phyloP scores from a whole-genome alignment of 2,329 filamentous ascomycete genomes.

The Akanthomyces uredinophilus region DNA sequence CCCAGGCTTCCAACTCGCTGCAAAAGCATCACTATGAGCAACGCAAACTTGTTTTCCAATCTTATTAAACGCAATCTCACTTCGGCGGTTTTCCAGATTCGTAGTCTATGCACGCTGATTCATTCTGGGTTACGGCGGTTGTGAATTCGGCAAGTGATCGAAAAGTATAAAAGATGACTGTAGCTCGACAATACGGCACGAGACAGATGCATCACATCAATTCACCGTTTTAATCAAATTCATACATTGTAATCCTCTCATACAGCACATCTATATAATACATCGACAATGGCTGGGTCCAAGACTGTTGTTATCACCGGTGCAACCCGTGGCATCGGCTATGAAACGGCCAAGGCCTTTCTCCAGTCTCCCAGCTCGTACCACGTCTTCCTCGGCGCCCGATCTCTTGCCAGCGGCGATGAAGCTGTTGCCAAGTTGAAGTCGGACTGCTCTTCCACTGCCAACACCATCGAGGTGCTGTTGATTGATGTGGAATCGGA shows the following conservation, averaged over 20 bases:
- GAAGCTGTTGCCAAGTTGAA: constrained; percentile 38
- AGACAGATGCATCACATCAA: neutral
- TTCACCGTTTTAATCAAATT: too few relatives aligned
- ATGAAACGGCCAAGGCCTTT: constrained; percentile 51
- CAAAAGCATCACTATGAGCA: too few relatives aligned
- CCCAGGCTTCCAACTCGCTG: neutral
- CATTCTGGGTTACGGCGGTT: too few relatives aligned
- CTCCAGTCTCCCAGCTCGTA: constrained; percentile 42
- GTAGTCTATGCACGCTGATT: too few relatives aligned
- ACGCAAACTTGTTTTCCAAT: too few relatives aligned
- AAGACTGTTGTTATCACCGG: constrained; percentile 49
- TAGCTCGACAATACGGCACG: neutral
- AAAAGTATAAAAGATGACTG: neutral
- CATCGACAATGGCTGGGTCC: neutral
- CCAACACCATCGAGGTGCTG: constrained; percentile 40
- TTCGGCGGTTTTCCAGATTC: too few relatives aligned
- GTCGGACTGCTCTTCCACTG: constrained; percentile 33
- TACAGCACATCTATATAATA: neutral
- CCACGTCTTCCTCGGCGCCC: constrained; percentile 50
- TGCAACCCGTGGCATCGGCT: constrained; percentile 58
- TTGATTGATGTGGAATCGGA: constrained; percentile 52
- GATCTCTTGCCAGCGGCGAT: constrained; percentile 46
- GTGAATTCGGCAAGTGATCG: too few relatives aligned
- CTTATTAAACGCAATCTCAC: too few relatives aligned
- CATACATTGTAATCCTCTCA: neutral